Base-by-base conservation (phyloP, 2,329 filamentous ascomycete species). In the Fusarium paranaense region DNA sequence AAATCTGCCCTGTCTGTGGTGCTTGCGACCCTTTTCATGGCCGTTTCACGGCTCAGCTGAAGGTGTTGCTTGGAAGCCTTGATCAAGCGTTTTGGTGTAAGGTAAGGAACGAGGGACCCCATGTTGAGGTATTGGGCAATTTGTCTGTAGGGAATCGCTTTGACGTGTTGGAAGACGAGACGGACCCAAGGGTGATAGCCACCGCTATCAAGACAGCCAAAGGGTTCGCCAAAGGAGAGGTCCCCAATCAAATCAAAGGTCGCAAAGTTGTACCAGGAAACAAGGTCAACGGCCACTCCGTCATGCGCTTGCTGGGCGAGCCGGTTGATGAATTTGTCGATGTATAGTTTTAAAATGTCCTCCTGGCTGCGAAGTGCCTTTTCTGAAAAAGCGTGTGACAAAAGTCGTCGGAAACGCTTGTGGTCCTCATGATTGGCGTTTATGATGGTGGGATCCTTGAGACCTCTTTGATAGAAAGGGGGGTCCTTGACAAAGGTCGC, bases 171-270 rank as follows among this genome's bases (percentile, higher is more conserved):
- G n/a, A 60, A 60, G 4, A 60, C 37, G 6, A 60, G 38, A 16
- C 38, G 37, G 18, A 60, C 58, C 58, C 58, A 60, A 16, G 58
- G 58, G 2, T 60, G 58, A 45, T 60, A 60, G 37, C 58, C 58
- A 11, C 58, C 58, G 4, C 37, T 60, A n/a, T 79, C 63, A 0
- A 80, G 72, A 16, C 77, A 76, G 1, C 72, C 72, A 37, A 80
- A 80, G 3, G 76, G 63, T 35, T 80, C 78, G 7, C 80, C 79
- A 35, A 81, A 80, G 22, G 71, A 66, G 6, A 81, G 69, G 42
- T 80, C 76, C 6, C 76, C 79, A n/a, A 81, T 79, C 3, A 81
- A 57, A 54, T 81, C 80, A 35, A 81, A 81, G 0, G 80, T 81
- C 0, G 76, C 71, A 42, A 67, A 80, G 57, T 79, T 78, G 66